Conservation (phyloP, 371 early-diverging fungal genomes). For the Zychaea mexicana region DNA sequence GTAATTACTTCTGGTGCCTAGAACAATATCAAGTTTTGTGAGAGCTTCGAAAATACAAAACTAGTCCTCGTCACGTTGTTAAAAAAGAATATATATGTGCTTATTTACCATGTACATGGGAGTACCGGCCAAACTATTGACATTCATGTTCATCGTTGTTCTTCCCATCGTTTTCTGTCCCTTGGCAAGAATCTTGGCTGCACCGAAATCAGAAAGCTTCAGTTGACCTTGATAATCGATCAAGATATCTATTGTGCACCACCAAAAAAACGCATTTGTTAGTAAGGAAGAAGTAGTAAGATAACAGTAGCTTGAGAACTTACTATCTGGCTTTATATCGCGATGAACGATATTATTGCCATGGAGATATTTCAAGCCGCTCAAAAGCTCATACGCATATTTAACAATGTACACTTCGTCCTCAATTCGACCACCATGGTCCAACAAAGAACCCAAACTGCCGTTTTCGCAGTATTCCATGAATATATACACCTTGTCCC, state of each 20-base stretch:
- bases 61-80: too few species aligned
- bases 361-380: slow-evolving; percentile 92
- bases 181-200: slow-evolving; percentile 83
- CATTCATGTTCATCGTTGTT: slow-evolving; percentile 61
- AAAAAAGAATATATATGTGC: too few species aligned
- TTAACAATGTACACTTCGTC: slow-evolving; percentile 75
- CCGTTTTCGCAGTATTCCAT: slow-evolving; percentile 95
- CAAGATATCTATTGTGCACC: slow-evolving; percentile 62
- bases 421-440: slow-evolving; percentile 79
- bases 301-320: slow-evolving; percentile 14
- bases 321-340: slow-evolving; percentile 89
- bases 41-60: too few species aligned
- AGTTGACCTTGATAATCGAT: slow-evolving; percentile 79
- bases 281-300: not conserved
- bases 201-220: slow-evolving; percentile 92
- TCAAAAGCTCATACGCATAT: slow-evolving; percentile 84
- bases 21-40: not conserved
- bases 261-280: not conserved
- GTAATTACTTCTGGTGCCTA: slow-evolving; percentile 92
- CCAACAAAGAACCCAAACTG: slow-evolving; percentile 75
- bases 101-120: slow-evolving; percentile 96
- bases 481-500: slow-evolving; percentile 89
- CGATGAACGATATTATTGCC: slow-evolving; percentile 87
- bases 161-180: slow-evolving; percentile 75
- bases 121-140: slow-evolving; percentile 85